Evolutionary conservation across 495 filamentous ascomycete genomes (phyloP).

Genomic region (Parachaetomium inaequale): DNA sequence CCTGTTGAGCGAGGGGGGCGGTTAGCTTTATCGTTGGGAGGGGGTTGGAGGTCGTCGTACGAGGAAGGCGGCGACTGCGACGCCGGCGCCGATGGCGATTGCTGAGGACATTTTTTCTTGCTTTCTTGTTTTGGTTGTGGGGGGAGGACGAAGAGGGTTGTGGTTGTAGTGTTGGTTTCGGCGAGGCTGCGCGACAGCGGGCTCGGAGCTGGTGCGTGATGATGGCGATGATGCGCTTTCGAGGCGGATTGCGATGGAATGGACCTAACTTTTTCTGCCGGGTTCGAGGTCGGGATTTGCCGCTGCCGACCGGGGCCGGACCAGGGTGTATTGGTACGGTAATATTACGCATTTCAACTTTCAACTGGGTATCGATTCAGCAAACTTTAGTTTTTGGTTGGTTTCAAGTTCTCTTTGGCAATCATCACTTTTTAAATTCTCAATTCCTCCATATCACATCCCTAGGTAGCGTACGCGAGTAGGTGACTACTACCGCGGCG

Average conservation of each 20-base stretch:
- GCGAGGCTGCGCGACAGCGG: constrained; percentile 13
- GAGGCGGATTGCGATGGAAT: constrained; percentile 13
- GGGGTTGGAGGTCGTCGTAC: constrained; percentile 43
- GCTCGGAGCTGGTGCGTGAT: not conserved
- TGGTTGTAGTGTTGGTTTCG: constrained; percentile 11
- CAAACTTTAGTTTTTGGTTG: too few species aligned
- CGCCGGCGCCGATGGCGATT: constrained; percentile 73
- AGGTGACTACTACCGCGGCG: not conserved
- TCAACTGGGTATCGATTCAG: too few species aligned
- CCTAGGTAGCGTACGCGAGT: too few species aligned
- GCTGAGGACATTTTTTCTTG: constrained; percentile 63
- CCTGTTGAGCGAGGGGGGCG: constrained; percentile 48
- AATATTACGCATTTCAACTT: not conserved
- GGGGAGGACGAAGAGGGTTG: not conserved
- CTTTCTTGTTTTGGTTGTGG: not conserved
- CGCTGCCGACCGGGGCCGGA: not conserved
- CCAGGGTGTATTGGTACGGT: not conserved
- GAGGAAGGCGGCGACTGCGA: constrained; percentile 70
- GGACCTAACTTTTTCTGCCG: constrained; percentile 22
- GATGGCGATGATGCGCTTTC: constrained; percentile 9
- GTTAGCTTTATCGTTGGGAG: not conserved
- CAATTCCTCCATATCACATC: not conserved
- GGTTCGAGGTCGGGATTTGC: constrained; percentile 16
- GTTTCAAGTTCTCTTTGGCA: too few species aligned
- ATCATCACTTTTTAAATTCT: not conserved